Evolutionary conservation across 148 eudicot genomes (phyloP).

Genomic region (Suaeda aralocaspica): DNA sequence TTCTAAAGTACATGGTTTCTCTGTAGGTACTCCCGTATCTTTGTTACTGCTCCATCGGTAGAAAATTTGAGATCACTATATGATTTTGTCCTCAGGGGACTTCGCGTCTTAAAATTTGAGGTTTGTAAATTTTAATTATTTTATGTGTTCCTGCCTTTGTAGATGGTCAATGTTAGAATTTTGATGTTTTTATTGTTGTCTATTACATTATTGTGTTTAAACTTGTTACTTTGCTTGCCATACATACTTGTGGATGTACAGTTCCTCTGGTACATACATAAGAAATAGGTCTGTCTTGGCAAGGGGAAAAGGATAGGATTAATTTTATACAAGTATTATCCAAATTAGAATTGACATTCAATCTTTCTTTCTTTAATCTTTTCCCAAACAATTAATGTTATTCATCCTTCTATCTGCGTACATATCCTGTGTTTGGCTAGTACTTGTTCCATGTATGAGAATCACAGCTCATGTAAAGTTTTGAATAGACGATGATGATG

Average conservation of each 20-base stretch:
- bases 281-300: neutral
- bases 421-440: no score
- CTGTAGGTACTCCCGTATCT: constrained; percentile 80
- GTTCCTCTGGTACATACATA: neutral
- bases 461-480: neutral
- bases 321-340: no score
- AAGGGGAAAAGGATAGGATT: no score
- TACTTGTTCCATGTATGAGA: neutral
- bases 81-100: constrained; percentile 73
- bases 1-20: constrained; percentile 3
- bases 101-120: constrained; percentile 74
- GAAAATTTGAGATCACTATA: constrained; percentile 87
- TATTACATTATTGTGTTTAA: neutral
- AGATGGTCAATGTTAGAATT: neutral
- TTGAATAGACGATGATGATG: neutral
- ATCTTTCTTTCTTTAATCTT: no score
- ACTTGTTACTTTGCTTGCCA: neutral
- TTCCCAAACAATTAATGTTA: no score
- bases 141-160: neutral
- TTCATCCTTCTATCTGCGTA: no score
- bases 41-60: constrained; percentile 89
- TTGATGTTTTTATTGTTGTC: neutral
- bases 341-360: no score
- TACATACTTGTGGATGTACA: neutral
- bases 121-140: constrained; percentile 26